Base-by-base conservation (phyloP, 257 asterid species). In the Plantago major region DNA sequence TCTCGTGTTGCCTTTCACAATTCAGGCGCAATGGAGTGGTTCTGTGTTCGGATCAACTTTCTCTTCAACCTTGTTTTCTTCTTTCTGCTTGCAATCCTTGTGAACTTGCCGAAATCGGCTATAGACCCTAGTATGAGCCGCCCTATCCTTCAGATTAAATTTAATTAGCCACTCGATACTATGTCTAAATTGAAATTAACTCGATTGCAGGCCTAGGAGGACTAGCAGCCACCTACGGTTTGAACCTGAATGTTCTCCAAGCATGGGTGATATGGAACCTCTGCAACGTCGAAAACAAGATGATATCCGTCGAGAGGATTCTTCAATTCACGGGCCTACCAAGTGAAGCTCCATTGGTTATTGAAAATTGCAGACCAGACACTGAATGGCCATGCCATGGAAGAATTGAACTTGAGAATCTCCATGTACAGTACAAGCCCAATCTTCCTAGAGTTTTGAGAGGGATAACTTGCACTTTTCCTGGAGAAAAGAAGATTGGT, bases 191-290 rank as follows among this genome's bases (percentile, higher is more conserved):
- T 37, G 9, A 42, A 13, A 60, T 28, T 7, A 11, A 55, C 5
- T 38, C 5, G 11, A 33, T 63, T 63, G 57, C 89, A 89, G 94
- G 94, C 66, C 63, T 89, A 74, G 97, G 94, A 30, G 97, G 94
- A 66, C 74, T 89, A 43, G 94, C 97, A 11, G 95, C 94, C 15
- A 82, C 95, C 0, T 89, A 89, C 14, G 95, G 94, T 18, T 74
- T 89, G 74, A 89, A 81, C 73, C 70, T 89, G 16, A 86, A 79
- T 59, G 94, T 84, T 18, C 88, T 86, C 60, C 94, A 86, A 71
- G 89, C 95, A 62, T 89, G 97, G 95, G 88, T 89, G 37, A 82
- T 89, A 77, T 84, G 94, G 95, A 86, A 89, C 79, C 79, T 89
- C 11, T 89, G 97, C 78, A 86, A 87, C 42, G 97, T 89, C 0